These are phyloP conservation scores for Iberis amara DNA, from an alignment of 441 rosid genomes.

Conservation along the genomic window DNA sequence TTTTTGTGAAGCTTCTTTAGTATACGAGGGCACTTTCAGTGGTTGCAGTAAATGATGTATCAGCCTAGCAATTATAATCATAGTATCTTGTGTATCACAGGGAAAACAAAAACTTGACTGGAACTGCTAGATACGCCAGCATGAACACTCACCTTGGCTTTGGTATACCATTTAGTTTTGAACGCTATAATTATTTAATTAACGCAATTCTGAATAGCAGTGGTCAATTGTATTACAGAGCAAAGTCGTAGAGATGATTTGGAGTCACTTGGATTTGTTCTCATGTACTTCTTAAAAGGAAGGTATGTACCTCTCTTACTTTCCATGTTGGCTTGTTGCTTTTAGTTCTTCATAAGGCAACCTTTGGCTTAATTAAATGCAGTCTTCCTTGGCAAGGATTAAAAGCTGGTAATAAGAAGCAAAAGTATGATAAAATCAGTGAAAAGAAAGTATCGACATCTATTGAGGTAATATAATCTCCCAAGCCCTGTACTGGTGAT, in stretches of 20 bases:
- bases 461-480: constrained; percentile 54
- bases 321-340: constrained; percentile 3
- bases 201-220: constrained; percentile 12
- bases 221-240: constrained; percentile 38
- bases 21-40: background rate
- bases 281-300: constrained; percentile 87
- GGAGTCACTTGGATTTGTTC: constrained; percentile 88
- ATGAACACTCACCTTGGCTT: constrained; percentile 41
- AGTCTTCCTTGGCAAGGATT: constrained; percentile 98
- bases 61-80: background rate
- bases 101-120: constrained; percentile 40
- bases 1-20: background rate
- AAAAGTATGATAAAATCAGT: constrained; percentile 83
- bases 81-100: constrained; percentile 22
- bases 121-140: constrained; percentile 41
- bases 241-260: constrained; percentile 95
- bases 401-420: constrained; percentile 89
- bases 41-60: constrained; percentile 9
- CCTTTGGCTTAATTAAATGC: constrained; percentile 27
- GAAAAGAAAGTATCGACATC: constrained; percentile 87
- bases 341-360: constrained; percentile 1
- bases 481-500: constrained; percentile 11
- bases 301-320: constrained; percentile 39
- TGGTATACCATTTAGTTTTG: constrained; percentile 26
- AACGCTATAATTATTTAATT: background rate